phyloP scores from a whole-genome alignment of 2,329 filamentous ascomycete species.

The Hysterium pulicare region DNA sequence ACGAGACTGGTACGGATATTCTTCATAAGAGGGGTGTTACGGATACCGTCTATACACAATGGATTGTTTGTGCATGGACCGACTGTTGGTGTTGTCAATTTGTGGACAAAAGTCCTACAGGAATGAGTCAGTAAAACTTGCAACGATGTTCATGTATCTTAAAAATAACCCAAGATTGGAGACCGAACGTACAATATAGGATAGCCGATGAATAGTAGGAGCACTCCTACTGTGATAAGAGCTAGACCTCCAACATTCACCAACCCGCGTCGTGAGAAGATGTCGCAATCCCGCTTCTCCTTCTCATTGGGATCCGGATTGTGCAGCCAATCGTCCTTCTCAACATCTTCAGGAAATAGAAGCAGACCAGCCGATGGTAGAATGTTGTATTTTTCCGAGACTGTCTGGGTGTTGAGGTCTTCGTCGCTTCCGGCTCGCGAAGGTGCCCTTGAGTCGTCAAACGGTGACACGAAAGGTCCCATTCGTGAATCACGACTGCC shows the following conservation, averaged over 20 bases:
- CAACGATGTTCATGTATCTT: not conserved
- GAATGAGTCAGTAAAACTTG: not conserved
- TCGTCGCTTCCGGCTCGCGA: constrained; percentile 63
- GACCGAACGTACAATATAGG: constrained; percentile 59
- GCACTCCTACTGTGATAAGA: constrained; percentile 58
- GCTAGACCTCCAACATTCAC: constrained; percentile 62
- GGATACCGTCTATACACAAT: constrained; percentile 51
- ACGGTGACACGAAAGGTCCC: constrained; percentile 52
- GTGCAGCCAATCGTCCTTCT: constrained; percentile 70
- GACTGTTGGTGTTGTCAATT: constrained; percentile 33
- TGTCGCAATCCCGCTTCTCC: constrained; percentile 58
- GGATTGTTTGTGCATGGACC: constrained; percentile 43
- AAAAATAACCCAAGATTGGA: not conserved
- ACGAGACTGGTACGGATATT: constrained; percentile 62
- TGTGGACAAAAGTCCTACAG: constrained; percentile 57
- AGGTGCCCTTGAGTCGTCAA: constrained; percentile 58
- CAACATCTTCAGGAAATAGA: constrained; percentile 68
- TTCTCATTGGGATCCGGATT: constrained; percentile 66
- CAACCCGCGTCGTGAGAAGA: constrained; percentile 62
- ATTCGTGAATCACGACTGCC: constrained; percentile 53
- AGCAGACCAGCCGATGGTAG: constrained; percentile 63
- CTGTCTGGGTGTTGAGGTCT: constrained; percentile 67
- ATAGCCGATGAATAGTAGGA: constrained; percentile 66
- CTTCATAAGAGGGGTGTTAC: constrained; percentile 50
- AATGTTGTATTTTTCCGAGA: constrained; percentile 72